These are phyloP conservation scores for Phascolomyces articulosus DNA, from an alignment of 371 early-diverging fungal genomes.

Conservation along the genomic window DNA sequence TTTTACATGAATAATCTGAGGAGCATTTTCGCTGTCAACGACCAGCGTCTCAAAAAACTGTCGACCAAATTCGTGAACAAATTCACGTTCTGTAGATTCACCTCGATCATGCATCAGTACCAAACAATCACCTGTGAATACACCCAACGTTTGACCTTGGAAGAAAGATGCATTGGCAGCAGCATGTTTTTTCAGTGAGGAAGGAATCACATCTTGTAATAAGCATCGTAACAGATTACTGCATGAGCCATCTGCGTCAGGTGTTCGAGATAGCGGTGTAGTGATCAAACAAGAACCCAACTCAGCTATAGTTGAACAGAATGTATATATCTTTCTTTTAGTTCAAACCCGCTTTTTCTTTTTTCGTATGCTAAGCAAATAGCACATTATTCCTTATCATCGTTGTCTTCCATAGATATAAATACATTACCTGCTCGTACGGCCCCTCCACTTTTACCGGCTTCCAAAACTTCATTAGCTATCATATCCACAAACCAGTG, in stretches of 20 bases:
- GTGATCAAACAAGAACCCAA: constrained; percentile 50
- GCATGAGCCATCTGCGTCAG: constrained; percentile 27
- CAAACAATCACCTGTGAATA: constrained; percentile 49
- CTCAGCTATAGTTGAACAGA: constrained; percentile 32
- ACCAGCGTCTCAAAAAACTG: constrained; percentile 37
- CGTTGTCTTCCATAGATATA: neutral
- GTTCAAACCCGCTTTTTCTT: too few species aligned
- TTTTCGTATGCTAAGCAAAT: too few species aligned
- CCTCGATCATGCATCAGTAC: constrained; percentile 40
- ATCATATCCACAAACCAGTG: constrained; percentile 54
- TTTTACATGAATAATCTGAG: constrained; percentile 18
- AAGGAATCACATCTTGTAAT: constrained; percentile 39
- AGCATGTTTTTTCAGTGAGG: constrained; percentile 26
- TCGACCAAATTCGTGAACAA: constrained; percentile 27
- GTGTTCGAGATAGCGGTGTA: constrained; percentile 33
- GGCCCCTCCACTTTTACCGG: constrained; percentile 54
- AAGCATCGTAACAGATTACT: constrained; percentile 38
- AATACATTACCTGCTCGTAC: constrained; percentile 33
- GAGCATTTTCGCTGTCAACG: constrained; percentile 24
- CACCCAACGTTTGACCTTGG: constrained; percentile 58
- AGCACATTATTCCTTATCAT: neutral
- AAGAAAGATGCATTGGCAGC: constrained; percentile 41
- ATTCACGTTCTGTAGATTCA: constrained; percentile 2
- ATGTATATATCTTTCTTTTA: neutral
- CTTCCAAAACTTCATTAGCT: constrained; percentile 47